Evolutionary conservation across 768 basidiomycete species (phyloP).

Genomic region (Russula brevipes): DNA sequence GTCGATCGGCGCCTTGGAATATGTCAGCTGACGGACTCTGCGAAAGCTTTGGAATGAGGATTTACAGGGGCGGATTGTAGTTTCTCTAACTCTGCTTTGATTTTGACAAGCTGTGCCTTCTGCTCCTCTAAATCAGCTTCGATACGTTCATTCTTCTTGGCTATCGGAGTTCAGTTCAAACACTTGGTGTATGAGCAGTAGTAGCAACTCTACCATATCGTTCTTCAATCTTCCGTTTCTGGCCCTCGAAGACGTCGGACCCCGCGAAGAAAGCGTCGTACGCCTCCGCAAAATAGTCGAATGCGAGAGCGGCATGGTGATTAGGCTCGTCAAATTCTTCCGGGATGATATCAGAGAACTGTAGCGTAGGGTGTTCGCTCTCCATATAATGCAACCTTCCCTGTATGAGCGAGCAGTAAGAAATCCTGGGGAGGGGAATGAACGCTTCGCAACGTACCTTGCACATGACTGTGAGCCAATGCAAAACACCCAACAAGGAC

Average conservation of each 20-base stretch:
- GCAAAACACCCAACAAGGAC: slow-evolving; percentile 74
- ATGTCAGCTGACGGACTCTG: not conserved
- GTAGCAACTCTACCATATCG: slow-evolving; percentile 57
- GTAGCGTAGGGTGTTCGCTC: slow-evolving; percentile 64
- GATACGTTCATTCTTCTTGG: slow-evolving; percentile 66
- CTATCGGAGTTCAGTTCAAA: slow-evolving; percentile 34
- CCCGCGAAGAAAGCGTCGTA: slow-evolving; percentile 66
- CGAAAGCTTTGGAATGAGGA: not conserved
- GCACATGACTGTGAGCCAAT: slow-evolving; percentile 87
- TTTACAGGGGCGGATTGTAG: slow-evolving; percentile 59
- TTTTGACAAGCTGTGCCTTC: slow-evolving; percentile 42
- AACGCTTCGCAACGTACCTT: slow-evolving; percentile 49
- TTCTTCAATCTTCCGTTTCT: slow-evolving; percentile 63
- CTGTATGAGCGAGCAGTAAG: slow-evolving; percentile 20
- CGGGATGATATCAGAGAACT: slow-evolving; percentile 53
- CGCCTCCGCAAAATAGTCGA: slow-evolving; percentile 63
- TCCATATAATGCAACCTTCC: slow-evolving; percentile 44
- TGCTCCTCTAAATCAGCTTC: slow-evolving; percentile 58
- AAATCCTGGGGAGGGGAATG: not conserved
- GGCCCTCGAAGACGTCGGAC: slow-evolving; percentile 62
- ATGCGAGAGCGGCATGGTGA: slow-evolving; percentile 73
- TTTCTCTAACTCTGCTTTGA: slow-evolving; percentile 50
- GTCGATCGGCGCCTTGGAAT: slow-evolving; percentile 45
- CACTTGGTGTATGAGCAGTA: not conserved
- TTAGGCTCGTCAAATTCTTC: slow-evolving; percentile 71